Base-by-base conservation (phyloP, 2,329 filamentous ascomycete species). In the Fusarium sp. region DNA sequence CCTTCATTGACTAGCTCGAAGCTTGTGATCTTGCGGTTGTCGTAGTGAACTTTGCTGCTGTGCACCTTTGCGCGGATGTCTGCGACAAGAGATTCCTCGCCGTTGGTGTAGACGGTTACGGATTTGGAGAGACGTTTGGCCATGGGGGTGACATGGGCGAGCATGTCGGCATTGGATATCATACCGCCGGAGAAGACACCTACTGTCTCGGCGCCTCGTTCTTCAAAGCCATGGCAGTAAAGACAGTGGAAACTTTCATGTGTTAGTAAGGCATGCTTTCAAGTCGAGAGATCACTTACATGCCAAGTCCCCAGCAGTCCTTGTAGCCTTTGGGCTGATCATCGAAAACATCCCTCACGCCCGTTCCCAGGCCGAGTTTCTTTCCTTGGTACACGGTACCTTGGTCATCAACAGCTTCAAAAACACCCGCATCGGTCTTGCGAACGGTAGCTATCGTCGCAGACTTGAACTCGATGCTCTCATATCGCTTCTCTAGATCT, bases 171-270 rank as follows among this genome's bases (percentile, higher is more conserved):
- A 9, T 69, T 71, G 6, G 74, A 75, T 15, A 80, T 46, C 44
- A 78, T 67, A 2, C 79, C 82, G 13, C 79, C 77, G 2, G 82
- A 83, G 4, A 89, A 79, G 6, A 88, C 72, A 1, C 85, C 86
- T 0, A 81, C 81, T 0, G 83, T 83, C 1, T 77, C 70, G 4
- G 76, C 74, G 3, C 84, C 86, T 15, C 83, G 80, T 51, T 89
- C 85, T 65, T 90, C 88, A 72, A 82, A 90, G 6, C 88, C 88
- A 66, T 89, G 82, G 74, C 87, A 90, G 69, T 85, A 88, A 2
- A 90, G 81, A 68, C 87, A 90, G 69, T 89, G 87, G 67, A 86
- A 89, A 44, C 82, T 84, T 42, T 24, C 1, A 20, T 2, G 13
- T 22, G 26, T 72, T 26, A 68, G 58, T 20, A 28, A 44, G 11